Evolutionary conservation across 1,284 basidiomycete species (phyloP), one percentile per base, ranked within the genome.

Genomic region (Tetrapyrgos nigripes): DNA sequence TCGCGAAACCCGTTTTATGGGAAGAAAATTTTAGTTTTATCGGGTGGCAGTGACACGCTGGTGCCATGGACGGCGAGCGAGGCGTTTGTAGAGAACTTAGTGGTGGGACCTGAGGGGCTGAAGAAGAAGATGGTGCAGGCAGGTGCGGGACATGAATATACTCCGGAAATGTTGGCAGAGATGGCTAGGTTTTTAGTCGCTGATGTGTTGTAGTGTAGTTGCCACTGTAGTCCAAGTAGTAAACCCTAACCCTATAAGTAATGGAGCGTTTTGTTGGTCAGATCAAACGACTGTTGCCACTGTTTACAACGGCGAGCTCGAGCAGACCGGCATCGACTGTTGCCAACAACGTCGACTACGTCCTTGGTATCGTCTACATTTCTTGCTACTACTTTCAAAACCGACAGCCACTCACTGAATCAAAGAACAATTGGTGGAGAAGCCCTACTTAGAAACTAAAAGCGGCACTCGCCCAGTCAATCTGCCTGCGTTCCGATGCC

Each of bases 11-110:
- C 86, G 1, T 93, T 91, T 70, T 60, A 79, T 1, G 85, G 83
- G 0, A 92, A 92, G 75, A 86, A 84, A 66, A 82, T 94, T 17
- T 76, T 93, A 6, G 83, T 89, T 0, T 71, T 93, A 4, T 86
- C 87, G 2, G 91, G 87, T n/a, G 83, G 71, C 59, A 75, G 71
- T 27, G 87, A 89, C 68, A 68, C 69, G 27, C 60, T 88, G 14
- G 87, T 90, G n/a, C 88, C 87, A 10, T 89, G 86, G 85, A 69
- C 68, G 33, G 76, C 80, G n/a, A 82, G 82, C 56, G 53, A 78
- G 50, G 73, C 76, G 19, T 88, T 90, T 62, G 78, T 89, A 3
- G 78, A 83, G 3, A 72, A 69, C 6, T 68, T 91, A 45, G 76
- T 83, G 50, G 81, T 88, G 0, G 86, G 85, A 10, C 60, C 64